Evolutionary conservation across 192 early-diverging fungal genomes (phyloP).

Genomic region (Pilaira anomala): DNA sequence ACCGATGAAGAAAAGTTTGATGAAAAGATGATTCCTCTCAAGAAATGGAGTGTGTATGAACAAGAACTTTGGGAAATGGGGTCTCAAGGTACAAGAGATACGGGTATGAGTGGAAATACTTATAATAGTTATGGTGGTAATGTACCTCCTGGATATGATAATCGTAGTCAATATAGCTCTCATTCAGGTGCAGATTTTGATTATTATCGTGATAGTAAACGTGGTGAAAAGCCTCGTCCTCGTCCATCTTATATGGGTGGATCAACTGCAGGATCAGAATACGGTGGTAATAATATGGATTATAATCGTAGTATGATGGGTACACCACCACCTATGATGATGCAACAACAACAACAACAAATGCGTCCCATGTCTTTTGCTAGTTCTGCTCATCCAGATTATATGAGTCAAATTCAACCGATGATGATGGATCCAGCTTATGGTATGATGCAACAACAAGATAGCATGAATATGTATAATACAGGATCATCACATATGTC

Average conservation of each 20-base stretch:
- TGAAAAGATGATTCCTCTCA: slow-evolving; percentile 78
- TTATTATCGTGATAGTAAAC: slow-evolving; percentile 31
- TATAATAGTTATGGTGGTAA: slow-evolving; percentile 8
- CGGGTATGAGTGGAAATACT: slow-evolving; percentile 36
- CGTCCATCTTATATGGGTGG: neutral
- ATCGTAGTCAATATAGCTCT: neutral
- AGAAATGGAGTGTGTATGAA: slow-evolving; percentile 87
- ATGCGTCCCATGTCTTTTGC: neutral
- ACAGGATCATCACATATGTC: neutral
- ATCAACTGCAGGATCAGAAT: neutral
- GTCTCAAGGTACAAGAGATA: slow-evolving; percentile 44
- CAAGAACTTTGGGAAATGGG: slow-evolving; percentile 70
- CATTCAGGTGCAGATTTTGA: slow-evolving; percentile 21
- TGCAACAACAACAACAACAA: neutral
- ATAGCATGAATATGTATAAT: neutral
- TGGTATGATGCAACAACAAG: neutral
- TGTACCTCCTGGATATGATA: slow-evolving; percentile 4
- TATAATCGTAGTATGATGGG: neutral
- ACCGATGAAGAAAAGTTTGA: slow-evolving; percentile 82
- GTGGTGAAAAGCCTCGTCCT: slow-evolving; percentile 8
- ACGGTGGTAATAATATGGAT: neutral
- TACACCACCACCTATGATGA: neutral
- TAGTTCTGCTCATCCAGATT: neutral
- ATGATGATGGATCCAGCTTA: slow-evolving; percentile 3
- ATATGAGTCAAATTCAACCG: neutral